phyloP scores from a whole-genome alignment of 352 stramenopile species.

The Phytophthora parvispora region DNA sequence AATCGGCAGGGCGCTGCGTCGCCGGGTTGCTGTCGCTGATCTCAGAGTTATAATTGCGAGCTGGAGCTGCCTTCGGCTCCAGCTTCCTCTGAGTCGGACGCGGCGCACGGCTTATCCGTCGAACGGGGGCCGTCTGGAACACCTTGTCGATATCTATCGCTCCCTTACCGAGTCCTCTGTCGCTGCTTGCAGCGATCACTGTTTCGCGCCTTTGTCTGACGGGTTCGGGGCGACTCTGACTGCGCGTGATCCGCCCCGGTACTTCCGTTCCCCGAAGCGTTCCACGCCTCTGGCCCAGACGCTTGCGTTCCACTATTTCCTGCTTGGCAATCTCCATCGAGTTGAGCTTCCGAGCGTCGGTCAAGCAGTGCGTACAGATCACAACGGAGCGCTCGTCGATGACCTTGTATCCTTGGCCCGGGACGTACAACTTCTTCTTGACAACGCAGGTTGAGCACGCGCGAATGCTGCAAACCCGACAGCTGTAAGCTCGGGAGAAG shows the following conservation, averaged over 20 bases:
- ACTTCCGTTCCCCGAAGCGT: slow-evolving; percentile 7
- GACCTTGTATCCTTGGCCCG: slow-evolving; percentile 32
- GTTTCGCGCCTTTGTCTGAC: slow-evolving; percentile 15
- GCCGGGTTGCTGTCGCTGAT: slow-evolving; percentile 20
- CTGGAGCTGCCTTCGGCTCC: slow-evolving; percentile 12
- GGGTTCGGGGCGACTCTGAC: slow-evolving; percentile 14
- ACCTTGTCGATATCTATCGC: slow-evolving; percentile 11
- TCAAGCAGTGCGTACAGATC: slow-evolving; percentile 50
- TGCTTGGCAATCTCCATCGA: slow-evolving; percentile 41
- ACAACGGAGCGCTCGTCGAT: slow-evolving; percentile 39
- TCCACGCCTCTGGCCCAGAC: slow-evolving; percentile 10
- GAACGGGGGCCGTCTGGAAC: slow-evolving; percentile 15
- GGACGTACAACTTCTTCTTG: slow-evolving; percentile 55
- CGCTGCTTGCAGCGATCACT: background rate
- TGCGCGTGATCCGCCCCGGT: slow-evolving; percentile 5
- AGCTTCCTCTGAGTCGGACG: slow-evolving; percentile 19
- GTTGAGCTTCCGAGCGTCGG: slow-evolving; percentile 32
- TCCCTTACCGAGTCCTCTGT: slow-evolving; percentile 1
- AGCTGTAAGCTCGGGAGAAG: slow-evolving; percentile 38
- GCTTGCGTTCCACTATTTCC: slow-evolving; percentile 31
- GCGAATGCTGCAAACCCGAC: slow-evolving; percentile 42
- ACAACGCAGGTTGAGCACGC: slow-evolving; percentile 41
- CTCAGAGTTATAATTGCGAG: slow-evolving; percentile 33
- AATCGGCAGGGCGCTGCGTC: slow-evolving; percentile 12
- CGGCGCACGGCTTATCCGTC: slow-evolving; percentile 2